Percentiles rank a stretch among this genome's conserved stretches.
These are phyloP conservation scores for Aureobasidium subglaciale DNA, from an alignment of 2,329 filamentous ascomycete genomes.

Conservation along the genomic window DNA sequence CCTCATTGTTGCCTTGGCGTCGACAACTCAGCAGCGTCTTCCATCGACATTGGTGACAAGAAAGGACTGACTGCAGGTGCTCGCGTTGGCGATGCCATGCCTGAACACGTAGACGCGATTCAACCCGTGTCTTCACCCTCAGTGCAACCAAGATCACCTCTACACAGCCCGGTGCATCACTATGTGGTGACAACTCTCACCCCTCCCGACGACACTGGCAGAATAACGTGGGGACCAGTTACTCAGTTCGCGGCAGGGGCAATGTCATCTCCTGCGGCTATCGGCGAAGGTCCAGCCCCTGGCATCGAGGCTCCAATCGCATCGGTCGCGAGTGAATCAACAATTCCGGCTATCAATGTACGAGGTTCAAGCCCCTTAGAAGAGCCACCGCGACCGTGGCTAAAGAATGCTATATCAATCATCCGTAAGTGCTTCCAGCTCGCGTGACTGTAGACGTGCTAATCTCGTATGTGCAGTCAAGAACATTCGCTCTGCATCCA, in stretches of 20 bases:
- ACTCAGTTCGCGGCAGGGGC: conserved; percentile 30
- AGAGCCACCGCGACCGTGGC: conserved; percentile 18
- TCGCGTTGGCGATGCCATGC: conserved; percentile 15
- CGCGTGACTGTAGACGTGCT: not conserved
- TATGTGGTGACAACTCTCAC: conserved; percentile 39
- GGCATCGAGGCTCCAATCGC: conserved; percentile 9
- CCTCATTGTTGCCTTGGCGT: conserved; percentile 10
- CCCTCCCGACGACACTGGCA: conserved; percentile 38
- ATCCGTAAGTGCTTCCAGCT: conserved; percentile 23
- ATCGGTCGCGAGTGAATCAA: not conserved
- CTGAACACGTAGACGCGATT: not conserved
- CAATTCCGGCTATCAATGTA: conserved; percentile 11
- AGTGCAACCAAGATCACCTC: conserved; percentile 18
- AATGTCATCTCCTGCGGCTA: conserved; percentile 35
- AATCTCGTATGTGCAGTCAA: conserved; percentile 25
- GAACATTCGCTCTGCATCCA: conserved; percentile 28
- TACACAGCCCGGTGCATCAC: conserved; percentile 26
- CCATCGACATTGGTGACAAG: not conserved
- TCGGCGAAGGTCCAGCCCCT: conserved; percentile 21
- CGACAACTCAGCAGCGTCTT: conserved; percentile 5
- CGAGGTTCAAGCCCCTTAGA: not conserved
- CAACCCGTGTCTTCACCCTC: not conserved
- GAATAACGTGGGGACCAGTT: conserved; percentile 33
- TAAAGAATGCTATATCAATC: conserved; percentile 24
- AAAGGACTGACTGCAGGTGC: conserved; percentile 16